phyloP scores from a whole-genome alignment of 106 monocot genomes.

The Acorus gramineus region DNA sequence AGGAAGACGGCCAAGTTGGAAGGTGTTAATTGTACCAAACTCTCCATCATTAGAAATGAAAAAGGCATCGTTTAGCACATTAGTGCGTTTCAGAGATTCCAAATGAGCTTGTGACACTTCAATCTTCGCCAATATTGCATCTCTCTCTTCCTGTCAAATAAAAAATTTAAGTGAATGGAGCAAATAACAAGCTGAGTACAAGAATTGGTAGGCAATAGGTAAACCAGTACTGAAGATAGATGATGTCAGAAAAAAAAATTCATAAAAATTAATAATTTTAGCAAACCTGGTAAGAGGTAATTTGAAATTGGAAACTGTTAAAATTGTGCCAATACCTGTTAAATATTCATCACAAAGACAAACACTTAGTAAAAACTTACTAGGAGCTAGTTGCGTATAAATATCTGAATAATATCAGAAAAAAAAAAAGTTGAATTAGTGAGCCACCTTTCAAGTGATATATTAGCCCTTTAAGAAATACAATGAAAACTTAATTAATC shows the following conservation, averaged over 20 bases:
- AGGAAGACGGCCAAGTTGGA: slow-evolving; percentile 90
- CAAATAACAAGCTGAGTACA: too few species aligned
- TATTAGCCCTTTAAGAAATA: too few species aligned
- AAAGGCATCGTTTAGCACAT: slow-evolving; percentile 93
- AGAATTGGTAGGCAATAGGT: neutral
- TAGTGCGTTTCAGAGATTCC: slow-evolving; percentile 77
- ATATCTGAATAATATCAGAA: too few species aligned
- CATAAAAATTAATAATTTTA: neutral
- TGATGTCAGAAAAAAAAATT: neutral
- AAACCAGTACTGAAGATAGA: neutral
- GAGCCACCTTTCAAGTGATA: too few species aligned
- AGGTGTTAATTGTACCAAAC: slow-evolving; percentile 95
- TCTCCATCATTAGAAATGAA: slow-evolving; percentile 89
- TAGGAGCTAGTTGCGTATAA: too few species aligned
- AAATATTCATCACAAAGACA: neutral
- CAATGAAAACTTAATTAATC: too few species aligned
- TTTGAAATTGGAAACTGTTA: slow-evolving; percentile 87
- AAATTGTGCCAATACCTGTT: slow-evolving; percentile 94
- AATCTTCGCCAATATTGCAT: slow-evolving; percentile 92
- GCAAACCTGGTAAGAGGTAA: slow-evolving; percentile 72
- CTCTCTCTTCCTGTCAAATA: slow-evolving; percentile 75
- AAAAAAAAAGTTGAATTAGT: too few species aligned
- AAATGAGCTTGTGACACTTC: slow-evolving; percentile 94
- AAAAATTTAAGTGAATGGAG: neutral
- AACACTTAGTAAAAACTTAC: too few species aligned